phyloP scores from a whole-genome alignment of 495 filamentous ascomycete genomes.

The Daldinia concentrica region DNA sequence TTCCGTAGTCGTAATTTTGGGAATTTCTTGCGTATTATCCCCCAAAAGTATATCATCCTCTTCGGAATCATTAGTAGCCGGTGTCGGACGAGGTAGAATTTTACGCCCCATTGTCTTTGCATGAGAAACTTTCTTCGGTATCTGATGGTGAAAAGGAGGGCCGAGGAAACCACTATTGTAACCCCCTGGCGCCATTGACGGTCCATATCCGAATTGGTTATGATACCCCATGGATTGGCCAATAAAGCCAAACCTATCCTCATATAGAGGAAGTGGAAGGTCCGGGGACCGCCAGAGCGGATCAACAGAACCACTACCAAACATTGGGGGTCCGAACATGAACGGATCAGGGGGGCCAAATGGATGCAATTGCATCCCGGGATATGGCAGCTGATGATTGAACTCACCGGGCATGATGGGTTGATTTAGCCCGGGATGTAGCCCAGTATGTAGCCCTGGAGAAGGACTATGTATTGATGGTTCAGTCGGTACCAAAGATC shows the following conservation, averaged over 20 bases:
- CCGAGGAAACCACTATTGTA: constrained; percentile 1
- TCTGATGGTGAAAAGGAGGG: constrained; percentile 2
- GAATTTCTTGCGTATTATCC: constrained; percentile 4
- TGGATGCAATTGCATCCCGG: constrained; percentile 21
- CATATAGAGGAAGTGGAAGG: constrained; percentile 24
- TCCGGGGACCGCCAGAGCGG: constrained; percentile 45
- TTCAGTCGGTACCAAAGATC: constrained; percentile 18
- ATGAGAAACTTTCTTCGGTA: constrained; percentile 13
- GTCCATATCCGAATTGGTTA: constrained; percentile 10
- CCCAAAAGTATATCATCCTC: constrained; percentile 42
- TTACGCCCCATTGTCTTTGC: constrained; percentile 16
- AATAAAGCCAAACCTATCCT: constrained; percentile 30
- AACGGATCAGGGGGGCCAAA: constrained; percentile 18
- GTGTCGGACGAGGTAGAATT: constrained; percentile 8
- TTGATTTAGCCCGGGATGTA: neutral
- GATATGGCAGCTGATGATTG: constrained; percentile 13
- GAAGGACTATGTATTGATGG: constrained; percentile 6
- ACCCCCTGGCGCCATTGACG: constrained; percentile 1
- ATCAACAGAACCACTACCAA: constrained; percentile 26
- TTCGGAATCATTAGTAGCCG: constrained; percentile 28
- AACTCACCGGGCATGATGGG: neutral
- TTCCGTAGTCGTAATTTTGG: neutral
- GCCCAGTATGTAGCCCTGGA: neutral
- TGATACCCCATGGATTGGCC: constrained; percentile 29
- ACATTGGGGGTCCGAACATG: constrained; percentile 24